Evolutionary conservation across 306 rosid genomes (phyloP), one percentile per base, ranked within the genome.

Genomic region (Vicia sativa): DNA sequence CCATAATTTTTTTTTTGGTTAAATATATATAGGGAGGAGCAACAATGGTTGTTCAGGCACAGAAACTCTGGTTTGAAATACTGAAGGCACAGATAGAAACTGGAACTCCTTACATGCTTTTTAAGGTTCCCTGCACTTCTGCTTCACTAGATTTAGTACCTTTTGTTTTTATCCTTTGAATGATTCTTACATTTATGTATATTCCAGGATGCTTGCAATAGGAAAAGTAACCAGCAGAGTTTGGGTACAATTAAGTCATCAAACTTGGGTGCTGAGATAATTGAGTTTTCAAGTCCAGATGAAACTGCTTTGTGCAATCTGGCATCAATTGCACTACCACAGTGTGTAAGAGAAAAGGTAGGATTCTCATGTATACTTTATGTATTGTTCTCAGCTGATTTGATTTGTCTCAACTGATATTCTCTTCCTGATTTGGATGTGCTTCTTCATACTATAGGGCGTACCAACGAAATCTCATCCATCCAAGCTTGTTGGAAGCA

Each of bases 291-390:
- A 67, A 88, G 96, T 77, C 96, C 96, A 34, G 80, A 85, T 10
- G 99, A 95, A 82, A 90, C 99, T 9, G 99, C 99, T 49, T 97
- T 90, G 18, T 95, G 99, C 84, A 95, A 85, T 70, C 85, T 95
- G 78, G 97, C 99, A n/a, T 95, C 99, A 54, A 86, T 95, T 82
- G 99, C 99, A 31, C 81, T 95, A 13, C 97, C 99, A 7, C 83
- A 97, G 65, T 95, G 73, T 80, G 99, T 95, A 6, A 81, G 97
- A 79, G 99, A 95, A 58, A 90, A 88, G 97, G 99, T 93, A 37
- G 41, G 81, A 29, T 29, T 57, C 54, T 9, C 1, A 71, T 12
- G 16, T 9, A 68, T 48, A n/a, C 28, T 67, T 52, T 5, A 21
- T 44, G 4, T 12, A 69, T 21, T 34, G 38, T 34, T 7, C 38